phyloP scores from a whole-genome alignment of 1,139 yeast species.

The Saccharomyces hybrid region DNA sequence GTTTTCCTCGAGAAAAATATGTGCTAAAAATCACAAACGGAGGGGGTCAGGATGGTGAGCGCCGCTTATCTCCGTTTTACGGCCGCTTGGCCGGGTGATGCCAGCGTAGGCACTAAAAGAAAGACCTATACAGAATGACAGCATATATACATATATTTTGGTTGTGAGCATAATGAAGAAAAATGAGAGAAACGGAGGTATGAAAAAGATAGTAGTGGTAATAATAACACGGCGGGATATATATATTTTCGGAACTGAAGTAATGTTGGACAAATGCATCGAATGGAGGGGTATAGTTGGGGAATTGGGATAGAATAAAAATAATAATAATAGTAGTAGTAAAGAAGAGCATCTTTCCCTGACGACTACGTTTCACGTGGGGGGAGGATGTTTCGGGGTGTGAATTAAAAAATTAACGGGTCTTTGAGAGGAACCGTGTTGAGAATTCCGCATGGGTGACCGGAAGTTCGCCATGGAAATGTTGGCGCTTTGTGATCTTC shows the following conservation, averaged over 20 bases:
- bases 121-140: not conserved
- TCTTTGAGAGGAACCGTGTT: slow-evolving; percentile 10
- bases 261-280: not conserved
- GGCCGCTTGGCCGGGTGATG: not conserved
- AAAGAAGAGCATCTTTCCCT: not conserved
- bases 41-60: not conserved
- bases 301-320: not conserved
- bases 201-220: not conserved
- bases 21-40: not conserved
- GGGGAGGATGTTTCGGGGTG: slow-evolving; percentile 29
- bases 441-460: slow-evolving; percentile 14
- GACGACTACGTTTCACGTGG: slow-evolving; percentile 9
- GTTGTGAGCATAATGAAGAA: not conserved
- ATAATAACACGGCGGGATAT: not conserved
- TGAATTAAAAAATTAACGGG: slow-evolving; percentile 27
- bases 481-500: slow-evolving; percentile 27
- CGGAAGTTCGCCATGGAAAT: slow-evolving; percentile 12
- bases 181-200: not conserved
- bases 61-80: not conserved
- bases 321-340: not conserved
- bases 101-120: not conserved
- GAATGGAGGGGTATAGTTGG: not conserved
- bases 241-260: slow-evolving; percentile 1
- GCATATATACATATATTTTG: not conserved
- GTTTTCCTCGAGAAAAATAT: not conserved